These are phyloP conservation scores for Trametopsis cervina DNA, from an alignment of 768 basidiomycete species.

Conservation along the genomic window DNA sequence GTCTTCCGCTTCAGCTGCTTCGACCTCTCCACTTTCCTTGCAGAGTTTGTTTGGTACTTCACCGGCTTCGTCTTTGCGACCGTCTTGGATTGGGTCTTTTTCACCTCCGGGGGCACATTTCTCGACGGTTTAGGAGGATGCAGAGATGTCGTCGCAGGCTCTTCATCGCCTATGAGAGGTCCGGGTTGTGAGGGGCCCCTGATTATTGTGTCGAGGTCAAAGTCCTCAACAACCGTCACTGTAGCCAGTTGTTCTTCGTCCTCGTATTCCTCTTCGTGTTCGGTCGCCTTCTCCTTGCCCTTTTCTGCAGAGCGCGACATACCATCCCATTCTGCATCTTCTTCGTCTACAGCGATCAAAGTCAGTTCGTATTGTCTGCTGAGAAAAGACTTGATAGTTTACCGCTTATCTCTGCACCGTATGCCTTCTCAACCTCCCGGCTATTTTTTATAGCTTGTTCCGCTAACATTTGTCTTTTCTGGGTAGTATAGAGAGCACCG, in stretches of 20 bases:
- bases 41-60: conserved; percentile 67
- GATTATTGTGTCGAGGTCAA: conserved; percentile 63
- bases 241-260: conserved; percentile 82
- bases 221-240: conserved; percentile 89
- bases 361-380: too few species aligned
- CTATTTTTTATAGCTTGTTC: conserved; percentile 78
- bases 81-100: conserved; percentile 13
- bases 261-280: conserved; percentile 66
- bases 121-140: neutral
- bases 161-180: neutral
- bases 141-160: neutral
- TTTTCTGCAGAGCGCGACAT: conserved; percentile 30
- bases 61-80: conserved; percentile 33
- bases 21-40: conserved; percentile 48
- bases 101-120: conserved; percentile 9
- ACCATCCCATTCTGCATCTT: conserved; percentile 41
- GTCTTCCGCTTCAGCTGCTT: conserved; percentile 60
- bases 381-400: too few species aligned
- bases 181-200: conserved; percentile 29
- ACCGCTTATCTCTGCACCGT: conserved; percentile 29
- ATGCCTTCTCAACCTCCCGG: conserved; percentile 68
- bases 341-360: conserved; percentile 10
- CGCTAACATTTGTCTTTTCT: conserved; percentile 76
- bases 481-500: too few species aligned
- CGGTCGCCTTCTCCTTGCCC: conserved; percentile 23